Evolutionary conservation across 176 grass and related monocot genomes (phyloP).

Genomic region (Ensete ventricosum): DNA sequence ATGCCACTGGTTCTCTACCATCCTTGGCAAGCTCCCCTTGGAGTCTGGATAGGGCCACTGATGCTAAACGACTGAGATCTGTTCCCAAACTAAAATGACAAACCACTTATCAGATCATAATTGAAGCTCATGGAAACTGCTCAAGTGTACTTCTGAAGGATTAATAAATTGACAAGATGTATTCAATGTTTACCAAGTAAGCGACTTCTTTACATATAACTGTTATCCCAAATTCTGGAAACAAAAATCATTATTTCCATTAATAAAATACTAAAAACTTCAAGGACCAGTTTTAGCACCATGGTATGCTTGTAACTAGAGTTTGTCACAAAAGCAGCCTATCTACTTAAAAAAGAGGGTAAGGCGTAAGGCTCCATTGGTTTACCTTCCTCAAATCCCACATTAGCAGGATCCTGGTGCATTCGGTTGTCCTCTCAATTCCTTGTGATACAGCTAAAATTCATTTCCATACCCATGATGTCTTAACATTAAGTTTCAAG

Average conservation of each 20-base stretch:
- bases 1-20: constrained; percentile 47
- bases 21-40: constrained; percentile 80
- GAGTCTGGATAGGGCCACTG: constrained; percentile 58
- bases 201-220: neutral
- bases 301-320: too few relatives aligned
- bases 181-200: neutral
- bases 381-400: neutral
- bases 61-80: constrained; percentile 56
- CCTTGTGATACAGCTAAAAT: neutral
- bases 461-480: neutral
- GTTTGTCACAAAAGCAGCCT: too few relatives aligned
- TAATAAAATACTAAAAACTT: too few relatives aligned
- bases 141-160: neutral
- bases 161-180: neutral
- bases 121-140: neutral
- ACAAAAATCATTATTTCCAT: neutral
- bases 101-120: constrained; percentile 1
- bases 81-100: constrained; percentile 55
- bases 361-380: too few relatives aligned
- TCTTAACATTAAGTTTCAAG: too few relatives aligned
- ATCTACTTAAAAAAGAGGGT: too few relatives aligned
- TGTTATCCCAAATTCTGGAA: neutral
- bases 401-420: neutral
- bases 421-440: neutral
- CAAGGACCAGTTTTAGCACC: too few relatives aligned